phyloP scores from a whole-genome alignment of 352 stramenopile genomes.

The Peronospora farinosa region DNA sequence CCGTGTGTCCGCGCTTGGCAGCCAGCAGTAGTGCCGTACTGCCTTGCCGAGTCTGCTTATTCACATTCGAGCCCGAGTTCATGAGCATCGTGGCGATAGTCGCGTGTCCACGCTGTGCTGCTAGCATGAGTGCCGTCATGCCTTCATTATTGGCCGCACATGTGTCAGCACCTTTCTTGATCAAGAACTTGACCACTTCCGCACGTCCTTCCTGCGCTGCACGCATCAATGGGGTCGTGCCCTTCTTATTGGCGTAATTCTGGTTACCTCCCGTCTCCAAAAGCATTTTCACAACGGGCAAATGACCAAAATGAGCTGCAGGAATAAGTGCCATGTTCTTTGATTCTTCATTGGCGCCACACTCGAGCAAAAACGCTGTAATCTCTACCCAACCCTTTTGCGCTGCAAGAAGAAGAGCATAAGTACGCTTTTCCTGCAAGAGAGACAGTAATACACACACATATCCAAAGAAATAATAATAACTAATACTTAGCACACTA shows the following conservation, averaged over 20 bases:
- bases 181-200: slow-evolving; percentile 72
- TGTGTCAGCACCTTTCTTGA: slow-evolving; percentile 56
- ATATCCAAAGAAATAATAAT: slow-evolving; percentile 4
- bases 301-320: slow-evolving; percentile 77
- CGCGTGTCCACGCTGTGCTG: slow-evolving; percentile 74
- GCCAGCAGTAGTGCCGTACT: slow-evolving; percentile 80
- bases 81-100: slow-evolving; percentile 78
- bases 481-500: slow-evolving; percentile 4
- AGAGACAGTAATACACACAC: slow-evolving; percentile 16
- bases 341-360: slow-evolving; percentile 68
- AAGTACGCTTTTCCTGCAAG: slow-evolving; percentile 68
- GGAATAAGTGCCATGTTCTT: slow-evolving; percentile 85
- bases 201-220: slow-evolving; percentile 79
- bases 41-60: slow-evolving; percentile 83
- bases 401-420: slow-evolving; percentile 68
- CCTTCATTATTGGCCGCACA: slow-evolving; percentile 83
- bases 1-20: slow-evolving; percentile 74
- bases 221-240: slow-evolving; percentile 81
- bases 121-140: slow-evolving; percentile 85
- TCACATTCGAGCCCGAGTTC: slow-evolving; percentile 76
- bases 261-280: slow-evolving; percentile 58
- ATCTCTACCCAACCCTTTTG: slow-evolving; percentile 74
- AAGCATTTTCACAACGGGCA: slow-evolving; percentile 65
- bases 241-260: slow-evolving; percentile 86
- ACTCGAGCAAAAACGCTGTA: slow-evolving; percentile 61